These are phyloP conservation scores for Hortaea werneckii DNA, from an alignment of 2,329 filamentous ascomycete genomes.

Conservation along the genomic window DNA sequence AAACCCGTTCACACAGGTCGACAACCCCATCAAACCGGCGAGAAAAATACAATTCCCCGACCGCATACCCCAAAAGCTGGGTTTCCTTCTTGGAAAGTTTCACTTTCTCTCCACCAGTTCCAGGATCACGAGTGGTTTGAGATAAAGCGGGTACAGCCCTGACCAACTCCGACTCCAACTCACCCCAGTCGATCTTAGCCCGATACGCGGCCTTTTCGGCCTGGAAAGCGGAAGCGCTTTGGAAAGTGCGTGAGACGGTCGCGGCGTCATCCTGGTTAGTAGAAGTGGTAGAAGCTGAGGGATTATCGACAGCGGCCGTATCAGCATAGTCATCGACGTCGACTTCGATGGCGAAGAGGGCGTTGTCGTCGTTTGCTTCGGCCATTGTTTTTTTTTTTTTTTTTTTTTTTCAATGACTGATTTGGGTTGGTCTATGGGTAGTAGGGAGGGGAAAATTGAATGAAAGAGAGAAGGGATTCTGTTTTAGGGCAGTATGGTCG, in stretches of 20 bases:
- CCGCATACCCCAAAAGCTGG: constrained; percentile 39
- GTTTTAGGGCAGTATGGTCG: too few relatives aligned
- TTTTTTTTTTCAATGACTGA: too few relatives aligned
- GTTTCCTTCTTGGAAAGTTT: constrained; percentile 21
- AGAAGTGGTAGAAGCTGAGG: background rate
- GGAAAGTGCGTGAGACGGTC: constrained; percentile 20
- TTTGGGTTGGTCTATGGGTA: too few relatives aligned
- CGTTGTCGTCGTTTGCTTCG: too few relatives aligned
- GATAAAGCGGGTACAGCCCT: constrained; percentile 2
- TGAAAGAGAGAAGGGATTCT: too few relatives aligned
- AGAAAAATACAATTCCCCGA: constrained; percentile 49
- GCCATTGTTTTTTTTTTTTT: too few relatives aligned
- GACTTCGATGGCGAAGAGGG: constrained; percentile 23
- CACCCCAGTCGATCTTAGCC: constrained; percentile 22
- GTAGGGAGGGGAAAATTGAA: too few relatives aligned
- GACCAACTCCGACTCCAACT: constrained; percentile 13
- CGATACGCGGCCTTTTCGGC: constrained; percentile 20
- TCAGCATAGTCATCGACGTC: constrained; percentile 24
- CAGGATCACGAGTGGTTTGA: background rate
- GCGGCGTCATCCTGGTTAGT: too few relatives aligned
- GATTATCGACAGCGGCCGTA: constrained; percentile 17
- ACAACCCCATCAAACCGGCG: constrained; percentile 43
- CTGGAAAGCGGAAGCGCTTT: constrained; percentile 23
- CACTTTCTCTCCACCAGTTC: background rate
- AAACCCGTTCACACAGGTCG: constrained; percentile 15